Evolutionary conservation across 108 stramenopile species (phyloP).

Genomic region (Nannochloropsis salina): DNA sequence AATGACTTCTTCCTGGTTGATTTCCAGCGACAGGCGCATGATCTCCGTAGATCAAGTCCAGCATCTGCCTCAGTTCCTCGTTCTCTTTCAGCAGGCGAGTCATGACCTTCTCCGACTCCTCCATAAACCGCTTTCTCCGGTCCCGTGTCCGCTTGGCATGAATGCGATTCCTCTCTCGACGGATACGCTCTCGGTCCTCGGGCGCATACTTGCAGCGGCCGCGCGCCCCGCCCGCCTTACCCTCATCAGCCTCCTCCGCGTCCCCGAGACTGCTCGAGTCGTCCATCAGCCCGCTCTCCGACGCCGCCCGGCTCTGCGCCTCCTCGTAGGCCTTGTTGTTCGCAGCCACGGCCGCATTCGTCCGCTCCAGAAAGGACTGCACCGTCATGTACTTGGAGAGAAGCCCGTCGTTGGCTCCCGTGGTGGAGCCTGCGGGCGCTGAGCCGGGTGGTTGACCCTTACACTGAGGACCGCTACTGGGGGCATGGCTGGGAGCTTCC

Average conservation of each 20-base stretch:
- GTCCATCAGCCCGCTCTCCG: neutral
- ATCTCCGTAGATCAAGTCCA: neutral
- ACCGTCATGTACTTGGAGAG: neutral
- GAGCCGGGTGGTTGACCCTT: neutral
- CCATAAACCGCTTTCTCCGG: slow-evolving; percentile 24
- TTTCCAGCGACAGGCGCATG: neutral
- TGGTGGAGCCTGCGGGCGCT: neutral
- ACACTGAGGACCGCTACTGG: neutral
- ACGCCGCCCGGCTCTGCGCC: neutral
- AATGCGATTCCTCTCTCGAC: slow-evolving; percentile 79
- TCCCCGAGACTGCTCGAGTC: neutral
- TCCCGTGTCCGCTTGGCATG: slow-evolving; percentile 79
- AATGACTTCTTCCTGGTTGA: neutral
- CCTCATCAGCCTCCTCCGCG: neutral
- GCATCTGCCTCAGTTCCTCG: neutral
- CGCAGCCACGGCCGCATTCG: neutral
- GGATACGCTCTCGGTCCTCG: slow-evolving; percentile 71
- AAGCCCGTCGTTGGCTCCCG: neutral
- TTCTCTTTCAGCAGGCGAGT: neutral
- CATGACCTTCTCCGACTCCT: slow-evolving; percentile 21
- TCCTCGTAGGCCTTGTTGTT: slow-evolving; percentile 14
- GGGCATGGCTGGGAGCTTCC: neutral
- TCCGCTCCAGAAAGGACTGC: neutral
- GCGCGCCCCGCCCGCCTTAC: neutral
- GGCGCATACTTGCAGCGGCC: slow-evolving; percentile 66